These are phyloP conservation scores for Davidsoniella australis DNA, from an alignment of 2,329 filamentous ascomycete genomes.

Conservation along the genomic window DNA sequence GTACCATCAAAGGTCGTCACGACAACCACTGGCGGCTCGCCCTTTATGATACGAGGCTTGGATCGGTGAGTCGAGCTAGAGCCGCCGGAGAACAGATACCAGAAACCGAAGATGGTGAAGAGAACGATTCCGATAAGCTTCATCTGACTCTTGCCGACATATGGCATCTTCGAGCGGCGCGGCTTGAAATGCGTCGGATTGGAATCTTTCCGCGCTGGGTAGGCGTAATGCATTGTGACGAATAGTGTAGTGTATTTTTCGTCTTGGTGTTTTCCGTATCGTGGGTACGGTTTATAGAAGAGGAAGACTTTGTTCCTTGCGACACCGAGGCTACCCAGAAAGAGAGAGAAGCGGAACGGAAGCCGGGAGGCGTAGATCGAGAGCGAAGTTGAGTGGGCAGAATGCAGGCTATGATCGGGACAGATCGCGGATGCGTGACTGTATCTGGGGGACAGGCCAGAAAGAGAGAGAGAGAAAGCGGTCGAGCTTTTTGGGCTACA, in stretches of 20 bases:
- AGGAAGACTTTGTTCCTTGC: background rate
- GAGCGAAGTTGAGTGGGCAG: no score
- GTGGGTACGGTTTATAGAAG: background rate
- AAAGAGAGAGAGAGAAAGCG: no score
- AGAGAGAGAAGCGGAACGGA: background rate
- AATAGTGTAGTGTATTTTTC: slow-evolving; percentile 1
- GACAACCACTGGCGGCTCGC: slow-evolving; percentile 50
- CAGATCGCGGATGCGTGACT: no score
- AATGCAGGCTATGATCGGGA: no score
- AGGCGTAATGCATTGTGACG: slow-evolving; percentile 66
- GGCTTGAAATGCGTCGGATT: slow-evolving; percentile 55
- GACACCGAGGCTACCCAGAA: background rate
- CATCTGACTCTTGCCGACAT: slow-evolving; percentile 44
- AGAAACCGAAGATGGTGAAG: slow-evolving; percentile 35
- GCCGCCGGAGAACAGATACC: slow-evolving; percentile 39
- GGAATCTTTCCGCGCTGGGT: slow-evolving; percentile 71
- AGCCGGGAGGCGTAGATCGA: background rate
- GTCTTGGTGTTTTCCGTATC: background rate
- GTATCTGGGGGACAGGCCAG: no score
- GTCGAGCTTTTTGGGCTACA: no score
- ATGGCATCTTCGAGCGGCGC: slow-evolving; percentile 35
- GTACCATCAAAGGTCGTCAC: slow-evolving; percentile 60
- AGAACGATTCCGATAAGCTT: slow-evolving; percentile 39
- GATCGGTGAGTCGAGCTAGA: slow-evolving; percentile 7
- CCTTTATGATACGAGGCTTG: slow-evolving; percentile 17